Evolutionary conservation across 768 basidiomycete genomes (phyloP).

Genomic region (Sporobolomyces pararoseus): DNA sequence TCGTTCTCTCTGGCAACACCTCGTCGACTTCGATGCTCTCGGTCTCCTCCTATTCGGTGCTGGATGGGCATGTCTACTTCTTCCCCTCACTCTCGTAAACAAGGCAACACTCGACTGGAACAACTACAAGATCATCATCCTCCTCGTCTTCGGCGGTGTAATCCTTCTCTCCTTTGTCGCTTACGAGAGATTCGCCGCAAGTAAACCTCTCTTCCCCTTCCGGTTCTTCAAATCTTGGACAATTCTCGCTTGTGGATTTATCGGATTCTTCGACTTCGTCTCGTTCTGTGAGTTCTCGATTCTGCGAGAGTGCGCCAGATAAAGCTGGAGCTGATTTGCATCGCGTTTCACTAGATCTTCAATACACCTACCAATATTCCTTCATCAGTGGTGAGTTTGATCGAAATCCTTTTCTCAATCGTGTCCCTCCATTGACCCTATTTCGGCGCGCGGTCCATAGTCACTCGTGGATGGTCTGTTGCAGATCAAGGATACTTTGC

Average conservation of each 20-base stretch:
- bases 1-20: neutral
- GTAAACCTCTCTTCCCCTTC: slow-evolving; percentile 60
- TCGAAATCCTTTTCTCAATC: neutral
- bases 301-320: too few species aligned
- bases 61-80: slow-evolving; percentile 41
- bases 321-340: too few species aligned
- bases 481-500: slow-evolving; percentile 53
- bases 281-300: slow-evolving; percentile 1
- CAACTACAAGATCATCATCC: slow-evolving; percentile 43
- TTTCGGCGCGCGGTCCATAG: neutral
- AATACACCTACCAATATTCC: slow-evolving; percentile 69
- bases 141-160: slow-evolving; percentile 34
- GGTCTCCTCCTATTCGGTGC: slow-evolving; percentile 44
- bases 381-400: slow-evolving; percentile 52
- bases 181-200: slow-evolving; percentile 55
- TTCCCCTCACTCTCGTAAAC: slow-evolving; percentile 40
- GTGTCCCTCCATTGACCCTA: slow-evolving; percentile 4
- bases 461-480: slow-evolving; percentile 44
- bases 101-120: slow-evolving; percentile 13
- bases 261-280: slow-evolving; percentile 66
- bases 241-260: slow-evolving; percentile 59
- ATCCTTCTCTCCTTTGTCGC: slow-evolving; percentile 47
- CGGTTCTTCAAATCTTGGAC: slow-evolving; percentile 61
- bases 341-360: slow-evolving; percentile 52
- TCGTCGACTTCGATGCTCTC: slow-evolving; percentile 42